Percentiles rank a stretch among this genome's conserved stretches.
Conservation (phyloP, 208 protist species). For the Trypanosoma cruzi region DNA sequence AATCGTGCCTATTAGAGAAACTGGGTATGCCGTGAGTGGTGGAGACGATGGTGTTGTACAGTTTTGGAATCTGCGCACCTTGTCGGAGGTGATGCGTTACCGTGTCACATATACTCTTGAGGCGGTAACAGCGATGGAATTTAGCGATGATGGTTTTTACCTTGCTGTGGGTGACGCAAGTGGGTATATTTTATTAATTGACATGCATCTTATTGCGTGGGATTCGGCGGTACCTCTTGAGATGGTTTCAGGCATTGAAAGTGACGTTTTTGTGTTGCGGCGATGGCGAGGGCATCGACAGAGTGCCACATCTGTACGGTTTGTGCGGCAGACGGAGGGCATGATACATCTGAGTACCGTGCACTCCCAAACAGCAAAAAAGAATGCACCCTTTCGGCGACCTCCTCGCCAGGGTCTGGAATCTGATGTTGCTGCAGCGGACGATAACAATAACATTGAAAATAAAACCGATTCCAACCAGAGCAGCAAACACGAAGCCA, state of each 20-base stretch:
- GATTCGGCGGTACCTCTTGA: constrained; percentile 20
- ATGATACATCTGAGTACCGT: not conserved
- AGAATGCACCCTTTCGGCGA: too few relatives aligned
- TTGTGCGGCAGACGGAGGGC: constrained; percentile 16
- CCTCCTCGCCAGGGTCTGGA: not conserved
- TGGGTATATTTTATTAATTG: constrained; percentile 61
- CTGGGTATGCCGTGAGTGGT: constrained; percentile 55
- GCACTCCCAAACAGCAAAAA: not conserved
- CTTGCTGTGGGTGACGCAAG: constrained; percentile 62
- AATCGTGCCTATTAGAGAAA: constrained; percentile 34
- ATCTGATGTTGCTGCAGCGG: not conserved
- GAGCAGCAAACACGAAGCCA: not conserved
- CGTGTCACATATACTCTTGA: constrained; percentile 52
- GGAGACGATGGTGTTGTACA: constrained; percentile 82
- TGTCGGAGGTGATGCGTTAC: constrained; percentile 69
- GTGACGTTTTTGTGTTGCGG: constrained; percentile 41
- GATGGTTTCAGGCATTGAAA: constrained; percentile 27
- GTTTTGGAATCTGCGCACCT: constrained; percentile 72
- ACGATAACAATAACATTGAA: not conserved
- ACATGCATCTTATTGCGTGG: constrained; percentile 41
- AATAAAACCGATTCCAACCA: not conserved
- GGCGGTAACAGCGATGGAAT: constrained; percentile 54
- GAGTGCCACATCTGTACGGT: constrained; percentile 46
- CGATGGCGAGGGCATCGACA: constrained; percentile 78
- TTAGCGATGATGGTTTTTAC: constrained; percentile 23